Evolutionary conservation across 139 green algal species (phyloP), one percentile per base, ranked within the genome.

Genomic region (Chlorella ohadii): DNA sequence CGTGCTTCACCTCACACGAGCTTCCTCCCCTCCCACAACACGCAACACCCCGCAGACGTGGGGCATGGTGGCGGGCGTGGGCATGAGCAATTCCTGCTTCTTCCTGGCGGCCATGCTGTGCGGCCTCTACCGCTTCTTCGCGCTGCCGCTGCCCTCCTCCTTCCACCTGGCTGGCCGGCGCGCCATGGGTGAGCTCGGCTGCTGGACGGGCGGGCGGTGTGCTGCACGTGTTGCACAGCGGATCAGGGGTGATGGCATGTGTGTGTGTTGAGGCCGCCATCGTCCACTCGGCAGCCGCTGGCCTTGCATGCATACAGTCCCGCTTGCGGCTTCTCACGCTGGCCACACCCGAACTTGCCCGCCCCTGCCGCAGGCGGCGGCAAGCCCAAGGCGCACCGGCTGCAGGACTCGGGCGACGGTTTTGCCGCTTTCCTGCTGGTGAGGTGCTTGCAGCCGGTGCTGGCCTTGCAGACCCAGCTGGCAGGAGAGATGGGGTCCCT

Each of bases 81-180:
- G 90, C 38, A 86, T 91, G 28, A 72, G 71, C 1, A 76, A 87
- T n/a, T 91, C 96, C 41, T 92, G 94, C n/a, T 99, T 96, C 91
- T 98, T 96, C 90, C 86, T 95, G 33, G 89, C 91, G 1, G 89
- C 79, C 9, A 59, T 96, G 33, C 89, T 94, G 39, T 96, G 86
- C 78, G 68, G 44, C 33, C 84, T 95, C 64, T 98, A 96, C 89
- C 88, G 87, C 82, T 36, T 92, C n/a, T 91, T 98, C 31, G 94
- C 75, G 4, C 83, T 91, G 67, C 95, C 96, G 19, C 90, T 96
- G 71, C 78, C 86, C 25, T 95, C 92, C 12, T 98, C 95, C 3
- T 99, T 98, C 87, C 81, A 88, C 78, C 78, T 83, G 63, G 63
- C 63, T n/a, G n/a, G 17, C 16, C 65, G 65, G 2, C 64, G 63